A percentile compares a stretch with the other conserved stretches of the same genome.
Evolutionary conservation across 352 stramenopile genomes (phyloP).

Genomic region (Phytophthora rubi): DNA sequence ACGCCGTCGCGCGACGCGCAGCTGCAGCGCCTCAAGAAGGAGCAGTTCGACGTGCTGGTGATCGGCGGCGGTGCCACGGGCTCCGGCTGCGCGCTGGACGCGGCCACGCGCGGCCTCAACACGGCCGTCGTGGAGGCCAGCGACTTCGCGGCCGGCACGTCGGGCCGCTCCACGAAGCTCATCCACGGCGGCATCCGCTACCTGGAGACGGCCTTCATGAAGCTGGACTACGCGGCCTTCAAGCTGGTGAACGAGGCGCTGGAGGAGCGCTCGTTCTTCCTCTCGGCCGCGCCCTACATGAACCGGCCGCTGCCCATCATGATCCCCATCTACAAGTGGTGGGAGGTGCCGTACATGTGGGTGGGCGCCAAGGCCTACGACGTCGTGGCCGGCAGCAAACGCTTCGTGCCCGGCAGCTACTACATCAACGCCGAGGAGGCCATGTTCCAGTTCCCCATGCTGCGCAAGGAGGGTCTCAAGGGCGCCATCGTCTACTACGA

Average conservation of each 20-base stretch:
- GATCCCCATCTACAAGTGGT: constrained; percentile 96
- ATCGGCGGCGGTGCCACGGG: constrained; percentile 94
- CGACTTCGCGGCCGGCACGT: constrained; percentile 94
- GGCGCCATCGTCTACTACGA: constrained; percentile 93
- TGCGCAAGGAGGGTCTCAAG: constrained; percentile 92
- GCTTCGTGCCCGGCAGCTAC: constrained; percentile 89
- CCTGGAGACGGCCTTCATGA: constrained; percentile 95
- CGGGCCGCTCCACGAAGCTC: constrained; percentile 94
- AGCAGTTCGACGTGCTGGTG: constrained; percentile 94
- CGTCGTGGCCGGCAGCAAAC: constrained; percentile 88
- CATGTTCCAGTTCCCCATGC: constrained; percentile 95
- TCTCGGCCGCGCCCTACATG: constrained; percentile 94
- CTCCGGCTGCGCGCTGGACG: constrained; percentile 91
- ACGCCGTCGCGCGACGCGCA: constrained; percentile 70
- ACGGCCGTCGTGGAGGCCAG: constrained; percentile 92
- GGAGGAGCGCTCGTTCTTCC: constrained; percentile 93
- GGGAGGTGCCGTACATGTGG: constrained; percentile 96
- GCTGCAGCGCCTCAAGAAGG: constrained; percentile 84
- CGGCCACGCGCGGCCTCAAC: constrained; percentile 92
- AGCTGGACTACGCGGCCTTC: constrained; percentile 90
- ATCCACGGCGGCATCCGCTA: constrained; percentile 97
- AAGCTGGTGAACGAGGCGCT: constrained; percentile 94
- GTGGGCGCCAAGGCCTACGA: constrained; percentile 94
- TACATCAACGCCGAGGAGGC: constrained; percentile 93
- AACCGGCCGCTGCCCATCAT: constrained; percentile 95